These are phyloP conservation scores for Neurospora africana DNA, from an alignment of 495 filamentous ascomycete species.

Conservation along the genomic window DNA sequence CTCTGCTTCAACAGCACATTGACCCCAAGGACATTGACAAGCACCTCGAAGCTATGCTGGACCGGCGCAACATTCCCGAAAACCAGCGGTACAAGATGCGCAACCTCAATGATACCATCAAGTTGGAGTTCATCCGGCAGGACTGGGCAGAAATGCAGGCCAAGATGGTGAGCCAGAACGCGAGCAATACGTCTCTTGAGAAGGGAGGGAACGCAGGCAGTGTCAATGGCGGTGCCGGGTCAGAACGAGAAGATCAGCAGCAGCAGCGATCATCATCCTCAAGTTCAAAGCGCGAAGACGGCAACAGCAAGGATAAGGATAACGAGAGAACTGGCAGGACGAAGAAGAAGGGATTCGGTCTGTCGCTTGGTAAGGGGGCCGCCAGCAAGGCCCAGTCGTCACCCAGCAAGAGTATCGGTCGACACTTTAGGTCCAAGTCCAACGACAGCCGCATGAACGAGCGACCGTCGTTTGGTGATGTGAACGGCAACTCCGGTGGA, in stretches of 20 bases:
- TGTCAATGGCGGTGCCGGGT: not conserved
- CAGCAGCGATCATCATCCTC: not conserved
- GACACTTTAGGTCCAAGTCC: conserved; percentile 42
- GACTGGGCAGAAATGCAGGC: conserved; percentile 59
- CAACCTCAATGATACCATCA: conserved; percentile 75
- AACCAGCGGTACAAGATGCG: conserved; percentile 92
- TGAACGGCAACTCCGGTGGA: not conserved
- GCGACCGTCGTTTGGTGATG: conserved; percentile 29
- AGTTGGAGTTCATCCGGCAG: conserved; percentile 87
- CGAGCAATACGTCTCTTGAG: conserved; percentile 19
- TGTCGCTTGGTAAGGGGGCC: conserved; percentile 54
- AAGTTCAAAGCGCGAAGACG: not conserved
- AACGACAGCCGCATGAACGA: conserved; percentile 39
- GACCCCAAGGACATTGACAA: conserved; percentile 40
- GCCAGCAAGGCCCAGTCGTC: conserved; percentile 28
- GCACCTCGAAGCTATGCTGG: conserved; percentile 58
- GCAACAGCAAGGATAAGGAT: conserved; percentile 22
- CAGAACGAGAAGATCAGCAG: not conserved
- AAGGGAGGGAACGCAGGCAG: conserved; percentile 1
- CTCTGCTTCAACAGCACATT: conserved; percentile 10
- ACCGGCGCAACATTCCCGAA: conserved; percentile 83
- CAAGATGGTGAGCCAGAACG: conserved; percentile 26
- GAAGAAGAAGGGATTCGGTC: conserved; percentile 60
- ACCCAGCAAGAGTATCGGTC: conserved; percentile 40
- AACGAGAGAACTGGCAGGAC: conserved; percentile 28